A percentile compares a stretch with the other conserved stretches of the same genome.
phyloP scores from a whole-genome alignment of 306 rosid genomes.

The Cucurbita ficifolia region DNA sequence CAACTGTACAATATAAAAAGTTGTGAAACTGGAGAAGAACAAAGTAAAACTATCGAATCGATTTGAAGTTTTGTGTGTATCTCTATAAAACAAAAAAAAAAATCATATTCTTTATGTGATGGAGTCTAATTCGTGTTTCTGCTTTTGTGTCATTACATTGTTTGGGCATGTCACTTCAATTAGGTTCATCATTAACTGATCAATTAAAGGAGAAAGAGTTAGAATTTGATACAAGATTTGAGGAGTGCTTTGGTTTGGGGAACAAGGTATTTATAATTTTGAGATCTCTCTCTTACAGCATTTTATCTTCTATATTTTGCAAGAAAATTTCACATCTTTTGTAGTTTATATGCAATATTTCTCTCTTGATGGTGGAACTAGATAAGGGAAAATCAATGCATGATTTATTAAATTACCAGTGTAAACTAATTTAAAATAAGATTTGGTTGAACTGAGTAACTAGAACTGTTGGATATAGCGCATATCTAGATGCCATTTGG shows the following conservation, averaged over 20 bases:
- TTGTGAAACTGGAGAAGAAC: neutral
- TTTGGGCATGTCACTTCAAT: neutral
- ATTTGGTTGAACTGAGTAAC: neutral
- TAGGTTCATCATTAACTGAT: conserved; percentile 60
- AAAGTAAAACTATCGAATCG: neutral
- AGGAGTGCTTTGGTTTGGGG: conserved; percentile 44
- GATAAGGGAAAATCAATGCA: neutral
- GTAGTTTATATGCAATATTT: too few species aligned
- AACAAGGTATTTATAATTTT: conserved; percentile 37
- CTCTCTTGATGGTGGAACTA: neutral
- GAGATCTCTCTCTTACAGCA: neutral
- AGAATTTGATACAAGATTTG: conserved; percentile 66
- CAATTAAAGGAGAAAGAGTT: conserved; percentile 58
- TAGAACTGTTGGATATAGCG: neutral
- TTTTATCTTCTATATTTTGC: neutral
- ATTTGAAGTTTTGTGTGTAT: neutral
- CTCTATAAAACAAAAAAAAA: neutral
- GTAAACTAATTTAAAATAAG: neutral
- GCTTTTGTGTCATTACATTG: neutral
- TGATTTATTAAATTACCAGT: neutral
- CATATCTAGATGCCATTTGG: neutral
- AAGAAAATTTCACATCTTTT: too few species aligned
- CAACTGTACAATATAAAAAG: neutral
- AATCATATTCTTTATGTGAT: neutral
- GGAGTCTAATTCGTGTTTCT: neutral